Base-by-base conservation (phyloP, 164 flowering plant species). In the Protea cynaroides region DNA sequence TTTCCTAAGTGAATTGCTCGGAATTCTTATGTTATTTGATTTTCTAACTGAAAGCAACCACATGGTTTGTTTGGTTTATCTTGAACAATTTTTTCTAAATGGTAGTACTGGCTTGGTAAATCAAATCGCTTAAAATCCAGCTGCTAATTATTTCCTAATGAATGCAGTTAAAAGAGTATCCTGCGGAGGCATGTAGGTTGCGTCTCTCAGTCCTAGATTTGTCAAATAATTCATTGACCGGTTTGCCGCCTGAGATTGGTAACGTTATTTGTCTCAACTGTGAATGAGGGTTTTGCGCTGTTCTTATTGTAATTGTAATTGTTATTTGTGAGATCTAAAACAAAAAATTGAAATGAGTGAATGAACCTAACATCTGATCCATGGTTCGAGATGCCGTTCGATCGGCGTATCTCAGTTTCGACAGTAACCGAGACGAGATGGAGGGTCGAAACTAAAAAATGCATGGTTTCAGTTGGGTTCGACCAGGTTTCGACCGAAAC, bases 221-320 rank as follows among this genome's bases (percentile, higher is more conserved):
- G 71, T 95, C 99, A 56, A 95, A 95, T 72, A 95, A 95, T 81
- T 85, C 96, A 63, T 76, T 94, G 69, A 74, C 86, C 67, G 92
- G 92, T 54, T 78, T 94, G 69, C 99, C 93, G 55, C 76, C 93
- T 55, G 92, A 94, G 74, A 81, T 91, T 67, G 99, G 99, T 94
- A 81, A 72, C 76, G 64, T 66, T 65, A 68, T 59, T 43, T 46
- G 29, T 25, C 34, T 44, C 25, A 15, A 12, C 9, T 25, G 19
- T 23, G 24, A 46, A 34, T 25, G 13, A 50, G n/a, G 49, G 50
- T 46, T 49, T 49, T 49, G 14, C 17, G 2, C 17, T 49, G n/a
- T 49, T 49, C 17, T 49, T 49, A 13, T 49, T 11, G 58, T 36
- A 12, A 4, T 25, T 25, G 46, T 40, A 3, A 29, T 5, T 29